Percentiles rank a stretch among this genome's conserved stretches.
phyloP scores from a whole-genome alignment of 768 basidiomycete genomes.

The Russula olivacea region DNA sequence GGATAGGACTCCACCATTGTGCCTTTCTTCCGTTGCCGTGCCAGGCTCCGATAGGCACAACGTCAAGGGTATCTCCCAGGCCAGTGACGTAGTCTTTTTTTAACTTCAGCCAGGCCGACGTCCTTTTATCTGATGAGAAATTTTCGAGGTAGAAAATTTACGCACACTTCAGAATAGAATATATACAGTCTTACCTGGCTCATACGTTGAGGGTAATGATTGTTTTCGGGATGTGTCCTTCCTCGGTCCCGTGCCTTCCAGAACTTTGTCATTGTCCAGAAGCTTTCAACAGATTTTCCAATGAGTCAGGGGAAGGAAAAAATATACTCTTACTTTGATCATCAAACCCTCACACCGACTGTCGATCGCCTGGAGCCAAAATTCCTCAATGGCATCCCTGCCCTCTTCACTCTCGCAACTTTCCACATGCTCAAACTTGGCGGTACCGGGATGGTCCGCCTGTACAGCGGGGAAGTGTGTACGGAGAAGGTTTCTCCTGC shows the following conservation, averaged over 20 bases:
- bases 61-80: conserved; percentile 68
- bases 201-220: conserved; percentile 78
- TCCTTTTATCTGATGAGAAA: conserved; percentile 60
- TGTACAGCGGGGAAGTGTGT: conserved; percentile 50
- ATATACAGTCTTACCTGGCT: conserved; percentile 45
- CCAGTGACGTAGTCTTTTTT: conserved; percentile 89
- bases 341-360: conserved; percentile 89
- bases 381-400: conserved; percentile 57
- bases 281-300: conserved; percentile 39
- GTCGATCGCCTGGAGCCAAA: conserved; percentile 70
- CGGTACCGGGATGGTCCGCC: conserved; percentile 41
- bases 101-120: conserved; percentile 82
- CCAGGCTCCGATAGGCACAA: conserved; percentile 78
- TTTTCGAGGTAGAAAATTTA: not conserved
- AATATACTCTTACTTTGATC: conserved; percentile 59
- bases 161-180: conserved; percentile 5
- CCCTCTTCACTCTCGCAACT: conserved; percentile 62
- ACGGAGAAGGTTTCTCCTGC: conserved; percentile 61
- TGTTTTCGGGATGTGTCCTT: conserved; percentile 47
- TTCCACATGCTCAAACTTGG: conserved; percentile 69
- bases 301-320: conserved; percentile 7
- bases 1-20: conserved; percentile 87
- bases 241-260: conserved; percentile 34
- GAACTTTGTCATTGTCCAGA: conserved; percentile 48
- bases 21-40: conserved; percentile 86